Conservation (phyloP, 1,284 basidiomycete genomes). For the Pterula multifida region DNA sequence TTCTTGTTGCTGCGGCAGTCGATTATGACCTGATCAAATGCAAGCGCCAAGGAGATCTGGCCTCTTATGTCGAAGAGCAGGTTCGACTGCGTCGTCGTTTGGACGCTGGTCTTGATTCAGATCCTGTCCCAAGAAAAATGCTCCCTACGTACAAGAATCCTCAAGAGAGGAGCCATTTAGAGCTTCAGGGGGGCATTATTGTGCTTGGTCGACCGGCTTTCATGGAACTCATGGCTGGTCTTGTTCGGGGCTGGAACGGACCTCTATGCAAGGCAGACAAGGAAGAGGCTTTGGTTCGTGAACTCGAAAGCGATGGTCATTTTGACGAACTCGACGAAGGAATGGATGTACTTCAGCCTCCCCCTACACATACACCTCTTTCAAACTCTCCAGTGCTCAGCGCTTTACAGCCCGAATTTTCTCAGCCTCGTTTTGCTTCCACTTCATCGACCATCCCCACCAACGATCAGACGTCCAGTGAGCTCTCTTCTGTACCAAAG, state of each 20-base stretch:
- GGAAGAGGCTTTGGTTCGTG: conserved; percentile 65
- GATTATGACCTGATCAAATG: conserved; percentile 84
- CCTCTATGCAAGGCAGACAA: conserved; percentile 57
- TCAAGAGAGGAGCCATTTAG: conserved; percentile 43
- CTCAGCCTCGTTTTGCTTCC: conserved; percentile 13
- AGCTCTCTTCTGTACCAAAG: conserved; percentile 52
- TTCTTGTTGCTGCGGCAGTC: conserved; percentile 86
- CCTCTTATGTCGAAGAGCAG: conserved; percentile 61
- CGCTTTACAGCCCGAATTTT: conserved; percentile 20
- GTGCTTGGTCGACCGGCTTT: conserved; percentile 86
- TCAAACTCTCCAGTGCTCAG: conserved; percentile 27
- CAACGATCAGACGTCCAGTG: conserved; percentile 20
- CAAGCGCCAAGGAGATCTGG: conserved; percentile 78
- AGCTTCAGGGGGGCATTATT: conserved; percentile 74
- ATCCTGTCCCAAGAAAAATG: conserved; percentile 27
- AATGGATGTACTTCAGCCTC: conserved; percentile 18
- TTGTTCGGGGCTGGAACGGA: conserved; percentile 80
- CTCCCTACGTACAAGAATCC: conserved; percentile 49
- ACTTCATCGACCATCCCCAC: conserved; percentile 16
- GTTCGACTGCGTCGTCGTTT: conserved; percentile 56
- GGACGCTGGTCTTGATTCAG: conserved; percentile 48
- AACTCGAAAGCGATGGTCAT: conserved; percentile 59
- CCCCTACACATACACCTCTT: conserved; percentile 14
- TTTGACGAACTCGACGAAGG: conserved; percentile 56
- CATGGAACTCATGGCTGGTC: conserved; percentile 89